Percentiles rank a stretch among this genome's conserved stretches.
phyloP scores from a whole-genome alignment of 2,329 filamentous ascomycete genomes.

The Diaporthe capsici region DNA sequence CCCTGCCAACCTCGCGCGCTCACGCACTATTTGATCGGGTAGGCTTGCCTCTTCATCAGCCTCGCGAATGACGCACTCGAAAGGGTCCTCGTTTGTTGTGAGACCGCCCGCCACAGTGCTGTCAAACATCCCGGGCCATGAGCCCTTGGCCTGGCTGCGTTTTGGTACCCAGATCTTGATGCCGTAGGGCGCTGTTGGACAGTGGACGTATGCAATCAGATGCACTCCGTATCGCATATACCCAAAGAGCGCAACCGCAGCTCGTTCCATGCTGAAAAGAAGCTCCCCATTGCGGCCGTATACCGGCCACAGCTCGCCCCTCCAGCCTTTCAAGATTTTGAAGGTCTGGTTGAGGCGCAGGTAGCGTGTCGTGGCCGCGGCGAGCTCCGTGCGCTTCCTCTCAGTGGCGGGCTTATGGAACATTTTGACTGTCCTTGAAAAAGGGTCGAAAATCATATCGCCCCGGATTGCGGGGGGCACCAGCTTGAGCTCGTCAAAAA shows the following conservation, averaged over 20 bases:
- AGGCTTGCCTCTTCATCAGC: constrained; percentile 90
- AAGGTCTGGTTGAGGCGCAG: constrained; percentile 83
- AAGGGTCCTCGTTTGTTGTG: constrained; percentile 82
- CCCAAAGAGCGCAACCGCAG: constrained; percentile 81
- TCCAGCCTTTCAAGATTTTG: constrained; percentile 82
- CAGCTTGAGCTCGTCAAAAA: constrained; percentile 63
- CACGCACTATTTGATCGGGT: constrained; percentile 76
- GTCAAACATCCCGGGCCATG: constrained; percentile 92
- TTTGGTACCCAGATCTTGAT: constrained; percentile 89
- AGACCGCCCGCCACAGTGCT: constrained; percentile 93
- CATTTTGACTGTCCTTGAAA: constrained; percentile 74
- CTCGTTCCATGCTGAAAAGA: constrained; percentile 83
- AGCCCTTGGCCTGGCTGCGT: constrained; percentile 82
- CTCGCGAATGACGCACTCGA: constrained; percentile 88
- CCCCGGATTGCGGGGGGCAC: constrained; percentile 67
- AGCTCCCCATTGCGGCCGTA: constrained; percentile 75
- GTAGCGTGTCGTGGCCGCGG: constrained; percentile 71
- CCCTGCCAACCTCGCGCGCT: constrained; percentile 71
- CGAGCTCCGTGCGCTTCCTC: constrained; percentile 71
- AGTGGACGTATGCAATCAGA: constrained; percentile 78
- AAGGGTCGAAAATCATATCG: constrained; percentile 72
- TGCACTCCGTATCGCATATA: constrained; percentile 85
- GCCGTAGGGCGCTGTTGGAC: constrained; percentile 62
- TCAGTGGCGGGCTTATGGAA: constrained; percentile 69
- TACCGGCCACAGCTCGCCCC: constrained; percentile 84